phyloP scores from a whole-genome alignment of 2,329 filamentous ascomycete genomes.

The Aspergillus transmontanensis region DNA sequence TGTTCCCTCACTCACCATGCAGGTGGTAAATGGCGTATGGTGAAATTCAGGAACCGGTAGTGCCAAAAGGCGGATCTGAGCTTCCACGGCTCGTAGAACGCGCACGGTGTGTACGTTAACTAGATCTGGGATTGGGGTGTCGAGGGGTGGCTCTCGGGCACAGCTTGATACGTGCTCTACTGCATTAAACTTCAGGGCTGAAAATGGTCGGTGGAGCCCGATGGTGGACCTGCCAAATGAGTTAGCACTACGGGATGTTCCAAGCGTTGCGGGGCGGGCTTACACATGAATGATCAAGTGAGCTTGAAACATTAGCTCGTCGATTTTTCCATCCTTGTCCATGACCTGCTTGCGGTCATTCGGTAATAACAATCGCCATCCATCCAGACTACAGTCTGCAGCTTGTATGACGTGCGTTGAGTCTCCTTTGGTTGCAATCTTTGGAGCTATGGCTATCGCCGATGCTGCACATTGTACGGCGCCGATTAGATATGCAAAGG shows the following conservation, averaged over 20 bases:
- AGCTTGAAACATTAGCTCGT: slow-evolving; percentile 77
- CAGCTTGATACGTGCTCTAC: slow-evolving; percentile 46
- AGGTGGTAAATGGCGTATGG: slow-evolving; percentile 46
- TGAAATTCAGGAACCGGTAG: slow-evolving; percentile 37
- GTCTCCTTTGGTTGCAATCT: slow-evolving; percentile 21
- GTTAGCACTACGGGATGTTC: background rate
- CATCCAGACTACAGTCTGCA: slow-evolving; percentile 42
- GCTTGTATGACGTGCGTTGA: slow-evolving; percentile 2
- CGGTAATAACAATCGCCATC: slow-evolving; percentile 44
- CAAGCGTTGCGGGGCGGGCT: slow-evolving; percentile 3
- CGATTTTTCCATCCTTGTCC: slow-evolving; percentile 28
- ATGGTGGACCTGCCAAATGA: slow-evolving; percentile 25
- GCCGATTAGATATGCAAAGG: slow-evolving; percentile 38
- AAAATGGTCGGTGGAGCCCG: slow-evolving; percentile 44
- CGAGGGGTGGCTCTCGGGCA: slow-evolving; percentile 20
- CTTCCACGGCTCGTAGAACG: slow-evolving; percentile 41
- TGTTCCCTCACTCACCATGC: slow-evolving; percentile 45
- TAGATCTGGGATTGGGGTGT: slow-evolving; percentile 21
- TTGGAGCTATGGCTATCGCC: slow-evolving; percentile 30
- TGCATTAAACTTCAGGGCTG: slow-evolving; percentile 42
- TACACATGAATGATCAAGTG: slow-evolving; percentile 67
- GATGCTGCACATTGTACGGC: slow-evolving; percentile 26
- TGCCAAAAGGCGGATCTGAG: slow-evolving; percentile 43
- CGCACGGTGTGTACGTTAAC: slow-evolving; percentile 45
- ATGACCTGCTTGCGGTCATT: slow-evolving; percentile 36